Conservation (phyloP, 768 basidiomycete species). For the Pleurotus platypus region DNA sequence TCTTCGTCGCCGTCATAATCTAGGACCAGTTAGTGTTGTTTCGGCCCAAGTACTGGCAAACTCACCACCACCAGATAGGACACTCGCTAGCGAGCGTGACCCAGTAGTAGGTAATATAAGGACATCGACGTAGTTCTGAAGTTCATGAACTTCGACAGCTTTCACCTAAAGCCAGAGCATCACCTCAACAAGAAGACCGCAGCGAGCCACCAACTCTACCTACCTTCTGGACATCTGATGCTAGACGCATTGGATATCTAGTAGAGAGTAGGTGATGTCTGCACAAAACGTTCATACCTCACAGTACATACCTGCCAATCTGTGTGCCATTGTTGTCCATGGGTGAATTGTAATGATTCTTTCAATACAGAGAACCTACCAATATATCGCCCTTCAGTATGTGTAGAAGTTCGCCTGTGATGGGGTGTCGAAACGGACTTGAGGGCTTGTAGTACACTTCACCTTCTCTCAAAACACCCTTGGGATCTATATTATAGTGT, state of each 20-base stretch:
- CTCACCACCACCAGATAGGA: constrained; percentile 73
- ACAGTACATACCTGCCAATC: constrained; percentile 30
- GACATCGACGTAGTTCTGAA: constrained; percentile 52
- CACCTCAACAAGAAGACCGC: background rate
- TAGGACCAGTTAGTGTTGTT: constrained; percentile 19
- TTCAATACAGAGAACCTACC: constrained; percentile 32
- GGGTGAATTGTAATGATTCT: background rate
- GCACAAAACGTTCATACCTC: too few relatives aligned
- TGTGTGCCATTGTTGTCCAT: constrained; percentile 11
- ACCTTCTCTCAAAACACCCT: constrained; percentile 54
- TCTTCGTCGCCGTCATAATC: constrained; percentile 74
- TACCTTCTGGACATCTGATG: constrained; percentile 72
- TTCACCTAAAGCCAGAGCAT: background rate
- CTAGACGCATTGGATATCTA: constrained; percentile 69
- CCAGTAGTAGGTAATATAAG: constrained; percentile 61
- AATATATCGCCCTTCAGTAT: constrained; percentile 58
- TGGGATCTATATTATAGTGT: constrained; percentile 46
- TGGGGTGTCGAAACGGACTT: constrained; percentile 31
- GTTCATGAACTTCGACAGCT: constrained; percentile 47
- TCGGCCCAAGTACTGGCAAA: background rate
- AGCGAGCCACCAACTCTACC: background rate
- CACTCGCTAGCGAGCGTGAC: constrained; percentile 53
- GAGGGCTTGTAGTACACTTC: constrained; percentile 61
- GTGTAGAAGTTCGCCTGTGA: constrained; percentile 37
- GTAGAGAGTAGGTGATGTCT: constrained; percentile 20